Conservation (phyloP, 1,139 yeast species). For the Candida mesenterica region DNA sequence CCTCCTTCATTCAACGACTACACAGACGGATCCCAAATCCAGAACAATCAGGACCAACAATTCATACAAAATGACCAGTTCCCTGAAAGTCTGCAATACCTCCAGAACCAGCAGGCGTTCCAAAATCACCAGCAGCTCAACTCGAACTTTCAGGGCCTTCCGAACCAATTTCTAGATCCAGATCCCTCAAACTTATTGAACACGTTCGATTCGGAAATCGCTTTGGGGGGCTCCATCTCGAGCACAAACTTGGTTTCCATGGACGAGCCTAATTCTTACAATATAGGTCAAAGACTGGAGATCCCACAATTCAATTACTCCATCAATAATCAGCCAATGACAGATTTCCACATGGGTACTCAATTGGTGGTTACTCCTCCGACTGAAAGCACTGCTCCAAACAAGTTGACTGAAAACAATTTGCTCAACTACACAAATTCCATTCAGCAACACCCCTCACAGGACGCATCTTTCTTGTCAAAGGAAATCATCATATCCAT, state of each 20-base stretch:
- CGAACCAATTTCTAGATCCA: constrained; percentile 6
- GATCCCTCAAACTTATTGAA: constrained; percentile 12
- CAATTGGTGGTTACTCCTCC: constrained; percentile 4
- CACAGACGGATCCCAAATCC: constrained; percentile 4
- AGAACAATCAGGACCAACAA: not conserved
- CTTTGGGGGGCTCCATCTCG: constrained; percentile 42
- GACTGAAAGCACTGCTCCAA: constrained; percentile 3
- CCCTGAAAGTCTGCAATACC: no score
- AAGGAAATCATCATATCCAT: constrained; percentile 28
- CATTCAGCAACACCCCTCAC: constrained; percentile 16
- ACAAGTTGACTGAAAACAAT: constrained; percentile 31
- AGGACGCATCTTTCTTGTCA: constrained; percentile 5
- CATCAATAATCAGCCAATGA: constrained; percentile 13
- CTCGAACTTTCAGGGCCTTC: no score
- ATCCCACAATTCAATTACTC: constrained; percentile 16
- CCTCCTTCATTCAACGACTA: constrained; percentile 9
- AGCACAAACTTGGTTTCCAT: constrained; percentile 32
- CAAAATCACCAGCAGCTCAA: not conserved
- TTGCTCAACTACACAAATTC: constrained; percentile 19
- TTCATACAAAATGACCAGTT: not conserved
- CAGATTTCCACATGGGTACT: constrained; percentile 1
- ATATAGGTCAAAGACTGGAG: not conserved
- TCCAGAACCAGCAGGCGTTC: not conserved
- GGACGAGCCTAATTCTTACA: constrained; percentile 4
- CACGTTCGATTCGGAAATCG: constrained; percentile 36